Base-by-base conservation (phyloP, 2,329 filamentous ascomycete species). In the Dactylellina leptospora region DNA sequence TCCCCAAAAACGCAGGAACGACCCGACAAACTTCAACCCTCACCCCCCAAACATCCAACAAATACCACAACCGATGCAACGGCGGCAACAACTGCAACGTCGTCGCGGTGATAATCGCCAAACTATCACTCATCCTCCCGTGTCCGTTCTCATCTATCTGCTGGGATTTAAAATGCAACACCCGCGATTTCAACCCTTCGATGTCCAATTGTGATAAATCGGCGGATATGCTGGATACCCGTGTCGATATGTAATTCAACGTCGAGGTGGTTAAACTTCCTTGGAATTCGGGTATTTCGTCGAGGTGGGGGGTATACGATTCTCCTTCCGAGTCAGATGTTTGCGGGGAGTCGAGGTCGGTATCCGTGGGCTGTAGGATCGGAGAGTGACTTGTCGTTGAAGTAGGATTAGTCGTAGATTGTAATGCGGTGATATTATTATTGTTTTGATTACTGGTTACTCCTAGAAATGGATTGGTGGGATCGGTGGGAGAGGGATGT, bases 181-280 rank as follows among this genome's bases (percentile, higher is more conserved):
- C 90, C 77, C 93, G 90, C 45, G 85, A 87, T 81, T 99, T 97
- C 78, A 99, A 88, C 74, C 96, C 92, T 77, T 97, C 91, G 38
- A 96, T 83, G 59, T 90, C 86, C 55, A 95, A 82, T 38, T 85
- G 84, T 62, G 48, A 51, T 3, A 73, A 48, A 11, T 56, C 61
- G 2, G 44, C 90, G 86, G 81, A 95, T 82, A 63, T 88, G 87
- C 45, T 84, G 82, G 11, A 83, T 84, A 68, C 97, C 96, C 74
- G 90, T 86, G 58, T 90, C 88, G 10, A 96, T 83, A 38, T 93
- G 86, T 63, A 48, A 80, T 81, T 95, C 90, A 79, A 86, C 36
- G 90, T 84, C 13, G 82, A 79, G 1, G 85, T 84, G 0, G 86
- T 85, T 33, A 97, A 81, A 77, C 90, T 90, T 3, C 93, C 93